Conservation (phyloP, 1,284 basidiomycete species). For the Apiotrichum sp. region DNA sequence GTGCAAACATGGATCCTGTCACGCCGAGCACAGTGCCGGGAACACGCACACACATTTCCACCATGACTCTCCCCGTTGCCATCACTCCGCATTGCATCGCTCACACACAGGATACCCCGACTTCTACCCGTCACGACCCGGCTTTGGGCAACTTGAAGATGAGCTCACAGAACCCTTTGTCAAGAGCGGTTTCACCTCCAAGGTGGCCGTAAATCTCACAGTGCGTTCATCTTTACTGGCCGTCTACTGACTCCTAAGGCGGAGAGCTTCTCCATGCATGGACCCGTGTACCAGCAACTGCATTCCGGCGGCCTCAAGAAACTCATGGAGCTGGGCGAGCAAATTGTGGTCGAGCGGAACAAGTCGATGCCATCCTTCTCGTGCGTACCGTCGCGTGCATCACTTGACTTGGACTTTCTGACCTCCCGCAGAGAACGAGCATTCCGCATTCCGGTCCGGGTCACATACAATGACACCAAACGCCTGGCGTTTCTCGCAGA, state of each 20-base stretch:
- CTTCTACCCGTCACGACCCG: constrained; percentile 74
- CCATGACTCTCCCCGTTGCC: not conserved
- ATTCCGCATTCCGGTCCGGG: constrained; percentile 78
- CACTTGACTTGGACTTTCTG: not conserved
- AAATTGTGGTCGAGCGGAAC: constrained; percentile 60
- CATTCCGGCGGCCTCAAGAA: constrained; percentile 55
- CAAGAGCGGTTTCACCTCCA: constrained; percentile 66
- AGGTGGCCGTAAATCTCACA: constrained; percentile 51
- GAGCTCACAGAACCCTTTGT: constrained; percentile 68
- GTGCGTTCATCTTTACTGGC: not conserved
- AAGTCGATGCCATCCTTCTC: constrained; percentile 33
- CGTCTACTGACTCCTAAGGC: constrained; percentile 39
- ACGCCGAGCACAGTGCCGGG: too few relatives aligned
- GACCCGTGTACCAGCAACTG: constrained; percentile 52
- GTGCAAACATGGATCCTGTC: too few relatives aligned
- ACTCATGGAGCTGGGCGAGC: constrained; percentile 71
- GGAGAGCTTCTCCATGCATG: constrained; percentile 54
- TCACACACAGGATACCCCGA: constrained; percentile 65
- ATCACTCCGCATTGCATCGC: not conserved
- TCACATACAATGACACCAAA: constrained; percentile 84
- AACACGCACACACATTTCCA: too few relatives aligned
- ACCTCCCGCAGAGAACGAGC: constrained; percentile 55
- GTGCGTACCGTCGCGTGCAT: not conserved
- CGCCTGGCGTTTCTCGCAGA: constrained; percentile 85
- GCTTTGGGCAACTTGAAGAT: constrained; percentile 81